Percentiles rank a stretch among this genome's conserved stretches.
Evolutionary conservation across 2,329 filamentous ascomycete genomes (phyloP).

Genomic region (Hypoxylon sp.): DNA sequence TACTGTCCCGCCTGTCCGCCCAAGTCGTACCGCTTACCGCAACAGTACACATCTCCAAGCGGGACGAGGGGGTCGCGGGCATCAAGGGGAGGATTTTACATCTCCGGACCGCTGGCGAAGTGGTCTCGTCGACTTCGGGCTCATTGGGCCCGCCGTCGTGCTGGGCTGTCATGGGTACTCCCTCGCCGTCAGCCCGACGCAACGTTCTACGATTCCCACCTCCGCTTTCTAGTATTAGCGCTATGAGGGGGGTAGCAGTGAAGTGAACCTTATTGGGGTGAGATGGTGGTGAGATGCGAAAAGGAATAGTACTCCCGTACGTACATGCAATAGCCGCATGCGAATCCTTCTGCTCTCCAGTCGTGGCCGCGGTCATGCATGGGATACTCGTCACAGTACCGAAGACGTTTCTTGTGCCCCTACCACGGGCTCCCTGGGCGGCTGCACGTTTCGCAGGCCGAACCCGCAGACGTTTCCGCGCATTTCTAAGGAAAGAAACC

Average conservation of each 20-base stretch:
- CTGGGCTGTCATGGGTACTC: conserved; percentile 3
- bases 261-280: conserved; percentile 34
- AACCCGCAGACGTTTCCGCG: conserved; percentile 24
- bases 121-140: conserved; percentile 23
- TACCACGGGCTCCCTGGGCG: conserved; percentile 18
- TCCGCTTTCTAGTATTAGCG: conserved; percentile 37
- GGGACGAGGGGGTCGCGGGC: conserved; percentile 15
- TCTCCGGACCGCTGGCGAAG: conserved; percentile 17
- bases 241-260: conserved; percentile 36
- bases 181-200: conserved; percentile 35
- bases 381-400: conserved; percentile 24
- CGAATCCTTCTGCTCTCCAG: conserved; percentile 20
- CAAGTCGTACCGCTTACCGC: conserved; percentile 8
- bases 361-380: conserved; percentile 22
- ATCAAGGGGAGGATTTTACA: conserved; percentile 12
- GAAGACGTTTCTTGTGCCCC: conserved; percentile 23
- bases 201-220: conserved; percentile 32
- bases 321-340: conserved; percentile 34
- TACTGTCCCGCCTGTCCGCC: conserved; percentile 20
- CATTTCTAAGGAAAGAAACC: conserved; percentile 39
- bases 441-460: conserved; percentile 11
- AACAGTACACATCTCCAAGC: neutral
- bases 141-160: conserved; percentile 23
- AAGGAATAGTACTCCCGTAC: conserved; percentile 7
- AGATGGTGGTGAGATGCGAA: conserved; percentile 31